Base-by-base conservation (phyloP, 441 rosid species). In the Gossypium lobatum region DNA sequence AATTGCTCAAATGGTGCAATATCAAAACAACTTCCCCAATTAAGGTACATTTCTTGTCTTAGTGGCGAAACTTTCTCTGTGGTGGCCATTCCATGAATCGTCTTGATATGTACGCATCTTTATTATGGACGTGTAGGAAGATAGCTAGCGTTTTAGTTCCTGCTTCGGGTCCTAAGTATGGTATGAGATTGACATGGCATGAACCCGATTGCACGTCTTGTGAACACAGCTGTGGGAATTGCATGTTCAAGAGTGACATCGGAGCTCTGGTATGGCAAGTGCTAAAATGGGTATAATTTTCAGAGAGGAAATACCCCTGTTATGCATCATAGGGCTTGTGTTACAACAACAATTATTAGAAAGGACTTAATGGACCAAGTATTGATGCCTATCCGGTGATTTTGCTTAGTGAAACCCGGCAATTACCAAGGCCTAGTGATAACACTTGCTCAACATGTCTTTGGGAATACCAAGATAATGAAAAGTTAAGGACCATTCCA, bases 371-470 rank as follows among this genome's bases (percentile, higher is more conserved):
- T 17, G 48, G 60, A 26, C 65, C 77, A 11, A 81, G 81, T 1
- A 83, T 89, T 2, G 85, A 85, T 53, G 81, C 89, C 6, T 88
- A 81, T 75, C 88, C 88, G 0, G 80, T 85, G 77, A 86, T 83
- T 0, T 21, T 78, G 52, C 73, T 88, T 0, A 88, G 88, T 0
- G 80, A 80, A 25, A 84, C 86, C 64, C 55, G 81, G 9, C 50
- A 84, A 46, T 67, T 85, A 55, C 87, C 89, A 0, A 82, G 73
- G 31, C 88, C 87, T 0, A 48, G 64, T 14, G 86, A 86, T 71
- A 85, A 60, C 78, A 80, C 77, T 14, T 89, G 94, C 62, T 72
- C 88, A 0, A 86, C 86, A 62, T 89, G 91, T 59, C 62, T 89
- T 3, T 79, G 77, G 0, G 92, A 89, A 28, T 89, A 89, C 73